A percentile compares a stretch with the other conserved stretches of the same genome.
These are phyloP conservation scores for Verticillium klebahnii DNA, from an alignment of 2,329 filamentous ascomycete genomes.

Conservation along the genomic window DNA sequence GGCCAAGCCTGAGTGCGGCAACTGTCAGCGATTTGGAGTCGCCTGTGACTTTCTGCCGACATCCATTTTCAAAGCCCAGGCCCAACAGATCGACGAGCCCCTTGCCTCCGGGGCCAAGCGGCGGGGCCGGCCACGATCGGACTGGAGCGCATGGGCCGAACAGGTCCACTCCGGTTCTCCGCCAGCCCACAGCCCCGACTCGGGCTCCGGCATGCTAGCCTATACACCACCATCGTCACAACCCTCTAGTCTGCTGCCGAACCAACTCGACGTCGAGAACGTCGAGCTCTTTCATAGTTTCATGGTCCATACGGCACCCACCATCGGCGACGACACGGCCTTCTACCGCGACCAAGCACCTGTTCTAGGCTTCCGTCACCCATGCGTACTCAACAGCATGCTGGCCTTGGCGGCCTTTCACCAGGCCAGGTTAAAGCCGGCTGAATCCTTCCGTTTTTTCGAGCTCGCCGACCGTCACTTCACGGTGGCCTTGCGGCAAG, in stretches of 20 bases:
- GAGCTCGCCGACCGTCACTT: conserved; percentile 15
- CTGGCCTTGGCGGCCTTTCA: conserved; percentile 18
- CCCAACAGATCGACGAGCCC: not conserved
- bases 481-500: conserved; percentile 11
- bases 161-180: not conserved
- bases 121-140: conserved; percentile 11
- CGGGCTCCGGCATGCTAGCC: not conserved
- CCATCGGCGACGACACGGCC: conserved; percentile 10
- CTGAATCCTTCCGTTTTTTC: conserved; percentile 5
- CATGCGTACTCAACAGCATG: conserved; percentile 18
- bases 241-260: not conserved
- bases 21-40: conserved; percentile 12
- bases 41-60: conserved; percentile 11
- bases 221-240: not conserved
- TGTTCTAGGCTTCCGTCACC: conserved; percentile 17
- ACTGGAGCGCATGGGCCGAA: conserved; percentile 8
- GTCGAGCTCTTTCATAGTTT: conserved; percentile 20
- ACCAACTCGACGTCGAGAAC: conserved; percentile 13
- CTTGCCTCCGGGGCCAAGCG: not conserved
- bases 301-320: conserved; percentile 13
- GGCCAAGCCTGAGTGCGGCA: conserved; percentile 13
- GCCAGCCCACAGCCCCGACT: not conserved
- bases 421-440: conserved; percentile 9
- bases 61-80: not conserved
- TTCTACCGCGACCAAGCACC: conserved; percentile 16